Base-by-base conservation (phyloP, 2,329 filamentous ascomycete species). In the Falciphora oryzae region DNA sequence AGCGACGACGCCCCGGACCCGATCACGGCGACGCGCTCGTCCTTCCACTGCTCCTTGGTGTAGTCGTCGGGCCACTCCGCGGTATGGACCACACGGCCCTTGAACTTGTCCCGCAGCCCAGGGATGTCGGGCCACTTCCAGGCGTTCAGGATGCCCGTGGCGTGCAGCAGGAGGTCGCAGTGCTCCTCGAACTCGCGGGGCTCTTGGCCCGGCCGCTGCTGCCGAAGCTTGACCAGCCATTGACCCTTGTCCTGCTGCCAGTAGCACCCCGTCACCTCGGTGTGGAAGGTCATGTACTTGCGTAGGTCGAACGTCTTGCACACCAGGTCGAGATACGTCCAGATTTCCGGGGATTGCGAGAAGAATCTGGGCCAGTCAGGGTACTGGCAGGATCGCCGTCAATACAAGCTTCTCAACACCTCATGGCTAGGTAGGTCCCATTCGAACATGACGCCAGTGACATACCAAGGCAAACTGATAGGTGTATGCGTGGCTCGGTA, bases 211-310 rank as follows among this genome's bases (percentile, higher is more conserved):
- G 67, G 71, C 4, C 66, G 57, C 29, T 71, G 68, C 53, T 71
- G 68, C 66, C 74, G 67, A 5, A 74, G 67, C 1, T 66, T 70
- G 16, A 74, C 62, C 63, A 68, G 64, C 78, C 79, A 82, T 4
- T 75, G 68, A 2, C 76, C 75, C 16, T 70, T 70, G 2, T 71
- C 66, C 65, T 81, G 80, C 63, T 81, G 72, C 81, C 81, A 84
- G 0, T 65, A 68, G 4, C 74, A 77, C 64, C 75, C 76, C 38
- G 77, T 70, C 0, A 83, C 79, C 63, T 76, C 74, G 22, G 76
- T 77, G 65, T 76, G 74, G 32, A 82, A 74, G 65, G 77, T 76
- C 60, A 83, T 74, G 65, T 80, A 79, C 60, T 77, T 75, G 44
- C 78, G 71, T 6, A 77, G 72, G 10, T 70, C 69, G 67, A 75